Base-by-base conservation (phyloP, 306 rosid genomes). In the Macrotyloma uniflorum region DNA sequence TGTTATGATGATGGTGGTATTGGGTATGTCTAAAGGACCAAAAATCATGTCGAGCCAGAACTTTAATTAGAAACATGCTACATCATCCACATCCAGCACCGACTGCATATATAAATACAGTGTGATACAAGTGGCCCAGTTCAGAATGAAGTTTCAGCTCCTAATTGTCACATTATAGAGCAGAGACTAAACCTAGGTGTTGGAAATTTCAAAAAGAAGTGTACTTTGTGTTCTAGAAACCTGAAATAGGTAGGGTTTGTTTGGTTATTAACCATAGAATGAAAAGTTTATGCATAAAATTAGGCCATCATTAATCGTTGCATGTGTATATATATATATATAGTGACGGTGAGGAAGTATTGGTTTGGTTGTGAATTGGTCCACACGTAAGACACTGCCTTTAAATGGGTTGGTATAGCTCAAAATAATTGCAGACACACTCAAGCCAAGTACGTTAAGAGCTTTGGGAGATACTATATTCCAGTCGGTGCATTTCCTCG, bases 371-470 rank as follows among this genome's bases (percentile, higher is more conserved):
- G 4, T 26, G 45, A 75, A 62, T 70, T 82, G 78, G 85, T 38
- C 85, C 82, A 82, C 74, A 40, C 36, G 58, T 38, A 74, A 67
- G 84, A 47, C 45, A 74, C 4, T 19, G 72, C 16, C 49, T 75
- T 81, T 76, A 69, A 69, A 66, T 59, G 7, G 10, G 53, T 26
- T 68, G 77, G 72, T 76, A 58, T 67, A 74, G 63, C 45, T 42
- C 2, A n/a, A 74, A 74, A 57, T 74, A 81, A 67, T 75, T 67
- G 76, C 14, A 45, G 23, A 67, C 50, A 64, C 6, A 80, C 57
- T n/a, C n/a, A n/a, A n/a, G n/a, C 35, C 72, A 72, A 28, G 23
- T 64, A 35, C n/a, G 20, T 40, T 4, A 40, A 50, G 16, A 72
- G 67, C n/a, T 24, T 66, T 55, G 24, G 6, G 77, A 61, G 83